Evolutionary conservation across 768 basidiomycete genomes (phyloP).

Genomic region (Psilocybe sp.): DNA sequence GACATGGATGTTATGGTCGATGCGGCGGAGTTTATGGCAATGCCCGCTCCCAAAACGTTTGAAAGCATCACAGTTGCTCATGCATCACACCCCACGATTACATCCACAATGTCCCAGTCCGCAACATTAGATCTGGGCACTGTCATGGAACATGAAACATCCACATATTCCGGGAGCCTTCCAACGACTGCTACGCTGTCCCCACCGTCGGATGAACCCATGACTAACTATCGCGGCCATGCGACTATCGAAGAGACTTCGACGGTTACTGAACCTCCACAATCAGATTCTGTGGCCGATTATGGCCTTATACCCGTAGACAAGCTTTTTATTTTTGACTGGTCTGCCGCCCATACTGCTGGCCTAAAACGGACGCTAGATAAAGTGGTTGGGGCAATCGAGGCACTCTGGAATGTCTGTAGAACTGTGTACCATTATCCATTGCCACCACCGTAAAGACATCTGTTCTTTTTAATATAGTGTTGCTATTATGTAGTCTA

Average conservation of each 20-base stretch:
- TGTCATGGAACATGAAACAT: too few species aligned
- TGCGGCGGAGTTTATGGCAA: too few species aligned
- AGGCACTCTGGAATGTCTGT: slow-evolving; percentile 45
- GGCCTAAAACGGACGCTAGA: slow-evolving; percentile 24
- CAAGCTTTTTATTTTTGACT: slow-evolving; percentile 29
- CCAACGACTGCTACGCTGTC: background rate
- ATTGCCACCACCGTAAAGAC: slow-evolving; percentile 42
- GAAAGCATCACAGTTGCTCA: too few species aligned
- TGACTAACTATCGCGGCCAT: background rate
- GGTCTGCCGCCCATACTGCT: slow-evolving; percentile 22
- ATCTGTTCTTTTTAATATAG: background rate
- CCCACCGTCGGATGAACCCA: slow-evolving; percentile 3
- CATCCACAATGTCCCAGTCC: too few species aligned
- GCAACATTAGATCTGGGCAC: too few species aligned
- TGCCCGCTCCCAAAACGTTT: too few species aligned
- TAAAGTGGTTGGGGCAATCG: slow-evolving; percentile 35
- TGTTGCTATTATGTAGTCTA: slow-evolving; percentile 5
- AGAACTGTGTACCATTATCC: slow-evolving; percentile 56
- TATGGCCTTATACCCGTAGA: slow-evolving; percentile 28
- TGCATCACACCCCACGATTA: too few species aligned
- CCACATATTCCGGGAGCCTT: too few species aligned
- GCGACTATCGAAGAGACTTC: too few species aligned
- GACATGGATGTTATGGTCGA: too few species aligned
- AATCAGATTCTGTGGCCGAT: slow-evolving; percentile 15
- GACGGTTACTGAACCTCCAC: slow-evolving; percentile 1